Percentiles rank a stretch among this genome's conserved stretches.
phyloP scores from a whole-genome alignment of 2,329 filamentous ascomycete genomes.

The Colletotrichum sp. region DNA sequence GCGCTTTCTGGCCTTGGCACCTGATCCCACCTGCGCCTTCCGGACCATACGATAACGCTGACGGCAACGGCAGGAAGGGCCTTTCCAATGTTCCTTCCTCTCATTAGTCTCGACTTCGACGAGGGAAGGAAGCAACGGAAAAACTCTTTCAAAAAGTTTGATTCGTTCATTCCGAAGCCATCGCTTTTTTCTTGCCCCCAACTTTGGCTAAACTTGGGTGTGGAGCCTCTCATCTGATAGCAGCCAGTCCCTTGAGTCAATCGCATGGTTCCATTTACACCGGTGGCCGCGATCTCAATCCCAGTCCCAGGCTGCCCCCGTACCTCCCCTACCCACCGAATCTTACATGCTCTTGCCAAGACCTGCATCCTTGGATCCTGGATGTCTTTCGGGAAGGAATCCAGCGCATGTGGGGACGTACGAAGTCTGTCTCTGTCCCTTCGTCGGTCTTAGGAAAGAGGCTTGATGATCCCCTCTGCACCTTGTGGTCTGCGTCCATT shows the following conservation, averaged over 20 bases:
- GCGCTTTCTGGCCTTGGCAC: slow-evolving; percentile 5
- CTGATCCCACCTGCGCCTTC: background rate
- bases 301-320: background rate
- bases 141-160: background rate
- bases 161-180: background rate
- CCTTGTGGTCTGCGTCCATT: background rate
- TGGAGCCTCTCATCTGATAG: background rate
- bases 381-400: slow-evolving; percentile 9
- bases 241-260: background rate
- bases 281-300: background rate
- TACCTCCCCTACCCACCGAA: background rate
- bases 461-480: background rate
- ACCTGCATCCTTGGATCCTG: background rate
- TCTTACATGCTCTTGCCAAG: background rate
- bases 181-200: background rate
- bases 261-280: background rate
- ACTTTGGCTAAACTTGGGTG: background rate
- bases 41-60: slow-evolving; percentile 5
- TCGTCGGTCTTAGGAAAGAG: background rate
- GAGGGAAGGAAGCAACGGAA: background rate
- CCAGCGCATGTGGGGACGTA: background rate
- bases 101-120: background rate
- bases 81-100: background rate
- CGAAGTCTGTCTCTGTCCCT: background rate
- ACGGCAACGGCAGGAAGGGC: background rate